Percentiles rank a stretch among this genome's conserved stretches.
phyloP scores from a whole-genome alignment of 345 rosid genomes.

The Cardamine occulta region DNA sequence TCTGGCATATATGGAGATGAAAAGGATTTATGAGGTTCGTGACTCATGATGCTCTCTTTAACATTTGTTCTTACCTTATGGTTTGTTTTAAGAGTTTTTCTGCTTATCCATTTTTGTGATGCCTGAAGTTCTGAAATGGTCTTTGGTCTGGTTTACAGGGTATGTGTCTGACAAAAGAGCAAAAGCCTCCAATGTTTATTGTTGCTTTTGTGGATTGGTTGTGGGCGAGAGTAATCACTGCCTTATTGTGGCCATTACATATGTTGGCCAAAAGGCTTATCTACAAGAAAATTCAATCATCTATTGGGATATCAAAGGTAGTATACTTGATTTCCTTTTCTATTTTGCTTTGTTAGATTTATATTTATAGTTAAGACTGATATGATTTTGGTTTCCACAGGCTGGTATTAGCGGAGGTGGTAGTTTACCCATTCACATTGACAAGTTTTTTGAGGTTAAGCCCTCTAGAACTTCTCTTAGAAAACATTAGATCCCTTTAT shows the following conservation, averaged over 20 bases:
- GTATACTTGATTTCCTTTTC: neutral
- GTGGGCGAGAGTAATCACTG: slow-evolving; percentile 73
- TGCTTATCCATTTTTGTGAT: neutral
- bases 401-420: slow-evolving; percentile 98
- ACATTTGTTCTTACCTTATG: neutral
- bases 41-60: neutral
- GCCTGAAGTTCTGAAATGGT: slow-evolving; percentile 10
- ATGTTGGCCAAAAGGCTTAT: slow-evolving; percentile 72
- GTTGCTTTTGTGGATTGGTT: slow-evolving; percentile 62
- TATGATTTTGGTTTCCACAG: slow-evolving; percentile 49
- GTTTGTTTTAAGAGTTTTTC: neutral
- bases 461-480: neutral
- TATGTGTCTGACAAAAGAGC: slow-evolving; percentile 60
- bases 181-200: slow-evolving; percentile 62
- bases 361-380: slow-evolving; percentile 19
- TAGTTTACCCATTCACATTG: slow-evolving; percentile 76
- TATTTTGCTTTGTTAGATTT: neutral
- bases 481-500: neutral
- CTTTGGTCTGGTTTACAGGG: slow-evolving; percentile 54
- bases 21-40: slow-evolving; percentile 81
- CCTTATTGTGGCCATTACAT: slow-evolving; percentile 81
- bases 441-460: slow-evolving; percentile 92
- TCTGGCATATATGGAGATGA: slow-evolving; percentile 74
- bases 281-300: slow-evolving; percentile 73
- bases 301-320: slow-evolving; percentile 93